Base-by-base conservation (phyloP, 1,284 basidiomycete genomes). In the Puccinia coronata region DNA sequence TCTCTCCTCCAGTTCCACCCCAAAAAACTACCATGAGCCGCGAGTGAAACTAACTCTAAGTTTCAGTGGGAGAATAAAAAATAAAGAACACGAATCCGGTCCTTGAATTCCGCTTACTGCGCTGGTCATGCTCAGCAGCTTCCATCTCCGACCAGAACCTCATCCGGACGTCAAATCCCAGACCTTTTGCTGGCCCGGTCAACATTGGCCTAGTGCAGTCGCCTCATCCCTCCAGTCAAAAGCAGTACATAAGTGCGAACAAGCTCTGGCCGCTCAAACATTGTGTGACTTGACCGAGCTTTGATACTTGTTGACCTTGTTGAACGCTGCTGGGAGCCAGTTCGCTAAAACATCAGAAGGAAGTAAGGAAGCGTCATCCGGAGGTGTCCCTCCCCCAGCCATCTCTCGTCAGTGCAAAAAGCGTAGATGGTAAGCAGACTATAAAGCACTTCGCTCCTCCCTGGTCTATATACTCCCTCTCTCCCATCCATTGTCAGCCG, bases 101-200 rank as follows among this genome's bases (percentile, higher is more conserved):
- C n/a, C n/a, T n/a, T n/a, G n/a, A n/a, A n/a, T n/a, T n/a, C n/a
- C n/a, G n/a, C n/a, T n/a, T n/a, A 31, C 25, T 59, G 3, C 31
- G 25, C 25, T 59, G 55, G 41, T 47, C 63, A 12, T 43, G 41
- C 63, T 47, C 39, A 65, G 36, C 31, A 36, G 34, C 16, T 65
- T 47, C 63, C 63, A 43, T 28, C 28, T 67, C 28, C 41, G 63
- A 41, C 63, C 41, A 67, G 9, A 23, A 67, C 63, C 47, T n/a
- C 41, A 18, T 41, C 63, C 63, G 63, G 63, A 39, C 63, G 41
- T n/a, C 41, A 41, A 16, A 23, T 43, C 39, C 25, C 63, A 67
- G 63, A 23, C n/a, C n/a, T 12, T 20, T 23, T 63, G 8, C 16
- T 23, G 5, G 5, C 5, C 16, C 34, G 59, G 39, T 39, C 59